Evolutionary conservation across 768 basidiomycete species (phyloP).

Genomic region (Cantharellus anzutake): DNA sequence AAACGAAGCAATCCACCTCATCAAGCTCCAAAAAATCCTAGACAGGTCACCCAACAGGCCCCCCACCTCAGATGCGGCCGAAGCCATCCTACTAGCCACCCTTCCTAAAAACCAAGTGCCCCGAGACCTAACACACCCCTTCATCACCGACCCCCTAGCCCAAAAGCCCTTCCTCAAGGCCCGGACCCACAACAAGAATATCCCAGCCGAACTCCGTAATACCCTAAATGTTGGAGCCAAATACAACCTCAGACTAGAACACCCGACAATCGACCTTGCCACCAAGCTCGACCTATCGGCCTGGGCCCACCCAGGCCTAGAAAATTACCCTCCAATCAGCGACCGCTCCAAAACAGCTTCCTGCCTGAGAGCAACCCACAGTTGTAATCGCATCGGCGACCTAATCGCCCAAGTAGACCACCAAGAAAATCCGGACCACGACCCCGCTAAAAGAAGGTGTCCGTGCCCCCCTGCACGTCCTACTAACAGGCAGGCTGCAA

Average conservation of each 20-base stretch:
- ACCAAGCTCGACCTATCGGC: too few relatives aligned
- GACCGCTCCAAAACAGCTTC: not conserved
- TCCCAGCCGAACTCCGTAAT: not conserved
- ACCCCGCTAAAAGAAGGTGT: not conserved
- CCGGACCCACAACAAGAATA: not conserved
- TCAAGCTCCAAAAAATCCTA: too few relatives aligned
- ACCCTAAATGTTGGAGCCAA: not conserved
- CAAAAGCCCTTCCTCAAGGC: too few relatives aligned
- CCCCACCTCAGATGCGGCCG: not conserved
- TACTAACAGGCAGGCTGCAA: not conserved
- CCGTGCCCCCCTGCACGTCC: not conserved
- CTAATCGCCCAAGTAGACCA: not conserved
- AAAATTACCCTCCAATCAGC: not conserved
- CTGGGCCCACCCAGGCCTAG: too few relatives aligned
- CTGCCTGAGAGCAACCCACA: not conserved
- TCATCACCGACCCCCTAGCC: not conserved
- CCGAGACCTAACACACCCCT: not conserved
- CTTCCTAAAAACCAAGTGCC: too few relatives aligned
- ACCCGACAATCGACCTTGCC: too few relatives aligned
- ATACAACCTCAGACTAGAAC: too few relatives aligned
- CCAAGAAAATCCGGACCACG: not conserved
- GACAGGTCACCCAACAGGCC: not conserved
- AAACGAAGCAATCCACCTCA: too few relatives aligned
- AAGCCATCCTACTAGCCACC: too few relatives aligned
- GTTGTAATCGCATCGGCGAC: not conserved